These are phyloP conservation scores for Furcasterigmium furcatum DNA, from an alignment of 2,329 filamentous ascomycete species.

Conservation along the genomic window DNA sequence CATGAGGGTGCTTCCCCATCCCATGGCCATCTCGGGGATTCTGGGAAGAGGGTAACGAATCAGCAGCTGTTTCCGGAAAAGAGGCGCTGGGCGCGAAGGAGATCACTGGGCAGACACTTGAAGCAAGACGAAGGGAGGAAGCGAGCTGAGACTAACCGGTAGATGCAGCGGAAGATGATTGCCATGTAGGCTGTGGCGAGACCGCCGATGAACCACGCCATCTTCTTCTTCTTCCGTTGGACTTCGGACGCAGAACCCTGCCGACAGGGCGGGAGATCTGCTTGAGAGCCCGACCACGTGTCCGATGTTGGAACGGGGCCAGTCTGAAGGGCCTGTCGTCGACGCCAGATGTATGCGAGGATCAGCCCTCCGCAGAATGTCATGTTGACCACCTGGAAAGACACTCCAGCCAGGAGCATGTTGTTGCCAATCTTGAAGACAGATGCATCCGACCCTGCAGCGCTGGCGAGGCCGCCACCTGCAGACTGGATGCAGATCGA, in stretches of 20 bases:
- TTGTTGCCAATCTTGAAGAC: conserved; percentile 10
- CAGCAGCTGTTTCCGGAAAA: background rate
- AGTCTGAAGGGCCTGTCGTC: background rate
- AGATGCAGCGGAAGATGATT: conserved; percentile 12
- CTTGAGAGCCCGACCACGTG: too few species aligned
- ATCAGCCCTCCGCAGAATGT: conserved; percentile 14
- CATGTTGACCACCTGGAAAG: conserved; percentile 23
- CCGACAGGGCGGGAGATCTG: background rate
- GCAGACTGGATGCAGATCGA: conserved; percentile 24
- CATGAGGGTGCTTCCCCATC: conserved; percentile 12
- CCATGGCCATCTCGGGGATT: conserved; percentile 7
- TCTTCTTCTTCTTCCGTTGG: conserved; percentile 13
- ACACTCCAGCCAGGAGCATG: conserved; percentile 17
- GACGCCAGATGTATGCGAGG: conserved; percentile 6
- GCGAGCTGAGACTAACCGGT: conserved; percentile 10
- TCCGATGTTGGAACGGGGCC: background rate
- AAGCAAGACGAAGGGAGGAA: conserved; percentile 1
- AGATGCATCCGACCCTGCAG: background rate
- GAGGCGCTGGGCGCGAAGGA: too few species aligned
- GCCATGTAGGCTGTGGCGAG: conserved; percentile 7
- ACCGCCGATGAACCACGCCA: conserved; percentile 6
- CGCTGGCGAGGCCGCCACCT: conserved; percentile 10
- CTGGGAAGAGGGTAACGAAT: background rate
- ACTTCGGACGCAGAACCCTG: background rate
- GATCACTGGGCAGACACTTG: background rate